These are phyloP conservation scores for Royoungia palumana DNA, from an alignment of 768 basidiomycete genomes.

Conservation along the genomic window DNA sequence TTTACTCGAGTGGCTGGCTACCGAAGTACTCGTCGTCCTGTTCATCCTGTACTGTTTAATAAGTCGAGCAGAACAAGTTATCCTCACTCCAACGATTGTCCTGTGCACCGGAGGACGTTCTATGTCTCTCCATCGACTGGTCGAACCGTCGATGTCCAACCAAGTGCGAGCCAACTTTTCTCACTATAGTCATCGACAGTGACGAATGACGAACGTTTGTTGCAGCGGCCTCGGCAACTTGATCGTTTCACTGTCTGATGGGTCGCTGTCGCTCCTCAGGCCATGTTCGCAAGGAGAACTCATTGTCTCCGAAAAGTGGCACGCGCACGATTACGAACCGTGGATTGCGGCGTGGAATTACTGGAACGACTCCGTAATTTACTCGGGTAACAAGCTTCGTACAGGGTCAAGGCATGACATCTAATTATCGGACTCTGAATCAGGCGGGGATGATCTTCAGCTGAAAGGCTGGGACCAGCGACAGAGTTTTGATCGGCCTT, in stretches of 20 bases:
- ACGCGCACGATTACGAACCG: constrained; percentile 89
- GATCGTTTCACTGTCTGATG: constrained; percentile 81
- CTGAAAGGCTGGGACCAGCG: constrained; percentile 91
- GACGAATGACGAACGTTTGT: neutral
- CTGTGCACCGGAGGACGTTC: constrained; percentile 50
- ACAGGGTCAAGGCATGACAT: neutral
- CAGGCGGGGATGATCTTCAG: constrained; percentile 90
- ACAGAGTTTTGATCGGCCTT: constrained; percentile 53
- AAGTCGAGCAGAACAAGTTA: constrained; percentile 37
- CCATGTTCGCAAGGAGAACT: constrained; percentile 46
- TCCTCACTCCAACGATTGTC: constrained; percentile 39
- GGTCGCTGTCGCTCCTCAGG: constrained; percentile 60
- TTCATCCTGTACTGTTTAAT: neutral
- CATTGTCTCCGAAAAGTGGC: constrained; percentile 58
- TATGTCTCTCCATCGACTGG: constrained; percentile 95
- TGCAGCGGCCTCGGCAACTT: constrained; percentile 53
- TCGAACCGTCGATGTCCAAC: constrained; percentile 60
- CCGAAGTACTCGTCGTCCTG: constrained; percentile 37
- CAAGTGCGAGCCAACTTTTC: constrained; percentile 36
- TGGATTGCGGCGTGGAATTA: constrained; percentile 93
- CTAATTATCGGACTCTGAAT: neutral
- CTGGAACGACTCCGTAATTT: constrained; percentile 76
- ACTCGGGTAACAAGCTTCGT: constrained; percentile 60
- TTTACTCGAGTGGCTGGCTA: constrained; percentile 52
- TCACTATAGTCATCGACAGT: neutral